Base-by-base conservation (phyloP, 768 basidiomycete genomes). In the Pulveroboletus sp. region DNA sequence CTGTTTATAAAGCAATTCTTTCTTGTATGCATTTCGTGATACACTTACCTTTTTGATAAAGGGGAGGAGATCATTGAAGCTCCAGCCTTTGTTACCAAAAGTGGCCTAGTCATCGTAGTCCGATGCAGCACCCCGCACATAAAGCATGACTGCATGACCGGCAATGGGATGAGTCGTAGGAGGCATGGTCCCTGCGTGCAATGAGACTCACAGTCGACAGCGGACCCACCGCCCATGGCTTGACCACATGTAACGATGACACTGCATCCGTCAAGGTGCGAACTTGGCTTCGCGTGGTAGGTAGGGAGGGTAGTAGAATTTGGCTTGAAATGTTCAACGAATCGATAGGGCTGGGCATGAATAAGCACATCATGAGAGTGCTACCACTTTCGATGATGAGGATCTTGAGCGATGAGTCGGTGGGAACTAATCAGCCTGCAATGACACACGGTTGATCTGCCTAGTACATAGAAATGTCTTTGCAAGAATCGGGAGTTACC, bases 81-180 rank as follows among this genome's bases (percentile, higher is more conserved):
- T 71, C 85, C 85, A 87, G 2, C 83, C 84, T 1, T 74, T 63
- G 58, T 85, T 84, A 5, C 70, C 71, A 21, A 77, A 63, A 2
- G 69, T 59, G 1, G 36, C 52, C 84, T 83, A 85, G 41, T 79
- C 79, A 52, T 87, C 80, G 40, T 79, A 84, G 58, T 87, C 85
- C 0, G 82, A 84, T 2, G 80, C 77, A 8, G 78, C 64, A 12
- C 80, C 76, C 20, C 84, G 75, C 1, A 74, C 77, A 52, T 84
- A 85, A 71, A 79, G 72, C 60, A 73, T 72, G 57, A 67, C 74
- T 63, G 13, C 8, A n/a, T 25, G 9, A 29, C 17, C 10, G 31
- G 35, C 9, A 19, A 17, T 6, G 33, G 35, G 4, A 16, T 27
- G 21, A 39, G 6, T 39, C 4, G 6, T 20, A 9, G 8, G 8